A percentile compares a stretch with the other conserved stretches of the same genome.
Conservation (phyloP, 1,139 yeast genomes). For the Kodamaea sp. region DNA sequence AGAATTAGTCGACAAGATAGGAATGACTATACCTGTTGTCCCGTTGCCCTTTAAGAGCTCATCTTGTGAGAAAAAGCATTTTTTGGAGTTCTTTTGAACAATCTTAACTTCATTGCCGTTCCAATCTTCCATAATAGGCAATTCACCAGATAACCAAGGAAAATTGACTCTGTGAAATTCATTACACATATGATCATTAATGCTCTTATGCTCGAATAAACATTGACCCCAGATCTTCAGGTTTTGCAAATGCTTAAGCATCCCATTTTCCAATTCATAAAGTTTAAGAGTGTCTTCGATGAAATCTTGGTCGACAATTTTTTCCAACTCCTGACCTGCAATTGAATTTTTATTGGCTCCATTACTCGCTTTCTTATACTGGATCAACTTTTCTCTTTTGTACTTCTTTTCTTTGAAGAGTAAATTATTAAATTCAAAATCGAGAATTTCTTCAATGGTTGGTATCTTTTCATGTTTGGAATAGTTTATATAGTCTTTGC, state of each 20-base stretch:
- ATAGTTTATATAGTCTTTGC: slow-evolving; percentile 10
- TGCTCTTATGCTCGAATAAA: slow-evolving; percentile 11
- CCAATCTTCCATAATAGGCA: slow-evolving; percentile 19
- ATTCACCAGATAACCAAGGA: slow-evolving; percentile 17
- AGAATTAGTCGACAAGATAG: slow-evolving; percentile 19
- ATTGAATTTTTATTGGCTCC: slow-evolving; percentile 12
- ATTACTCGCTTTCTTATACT: slow-evolving; percentile 9
- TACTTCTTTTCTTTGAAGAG: slow-evolving; percentile 28
- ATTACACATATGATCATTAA: slow-evolving; percentile 1
- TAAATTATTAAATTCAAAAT: slow-evolving; percentile 17
- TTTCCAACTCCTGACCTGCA: slow-evolving; percentile 6
- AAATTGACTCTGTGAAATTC: slow-evolving; percentile 9
- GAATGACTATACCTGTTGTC: slow-evolving; percentile 32
- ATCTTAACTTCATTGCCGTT: slow-evolving; percentile 9
- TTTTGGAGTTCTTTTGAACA: slow-evolving; percentile 1
- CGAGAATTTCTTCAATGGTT: slow-evolving; percentile 17
- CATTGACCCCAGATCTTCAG: slow-evolving; percentile 34
- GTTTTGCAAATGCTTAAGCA: slow-evolving; percentile 23
- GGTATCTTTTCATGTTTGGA: slow-evolving; percentile 9
- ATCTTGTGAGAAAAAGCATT: too few species aligned
- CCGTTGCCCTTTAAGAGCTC: slow-evolving; percentile 21
- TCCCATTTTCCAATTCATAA: slow-evolving; percentile 21
- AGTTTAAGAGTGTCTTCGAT: slow-evolving; percentile 11
- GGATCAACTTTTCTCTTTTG: slow-evolving; percentile 16
- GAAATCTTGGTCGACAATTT: slow-evolving; percentile 12